Evolutionary conservation across 768 basidiomycete genomes (phyloP), one percentile per base, ranked within the genome.

Genomic region (Tylopilus subfusipes): DNA sequence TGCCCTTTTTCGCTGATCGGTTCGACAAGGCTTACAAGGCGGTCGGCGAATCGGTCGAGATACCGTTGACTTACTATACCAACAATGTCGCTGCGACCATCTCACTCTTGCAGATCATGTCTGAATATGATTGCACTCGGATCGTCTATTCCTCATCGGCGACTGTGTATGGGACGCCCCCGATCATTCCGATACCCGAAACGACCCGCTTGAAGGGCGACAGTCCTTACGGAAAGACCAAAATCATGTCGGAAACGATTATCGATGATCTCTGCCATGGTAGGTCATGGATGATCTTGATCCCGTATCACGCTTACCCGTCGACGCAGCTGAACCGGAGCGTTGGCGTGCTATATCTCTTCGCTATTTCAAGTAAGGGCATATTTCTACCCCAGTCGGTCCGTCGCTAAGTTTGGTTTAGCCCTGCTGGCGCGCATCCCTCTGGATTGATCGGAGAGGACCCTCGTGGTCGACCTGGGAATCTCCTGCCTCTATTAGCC

Each of bases 101-200:
- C 53, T 85, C 80, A 47, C 84, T 98, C 21, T 77, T 97, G 59
- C 87, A 94, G 76, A 77, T 82, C 60, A 96, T 96, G 94, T 74
- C 77, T 39, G 88, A 88, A 50, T 92, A 84, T 72, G 85, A 86
- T 58, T 92, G 90, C 75, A 79, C 81, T 50, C 83, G 92, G 55
- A 76, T 99, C 54, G 96, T 99, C 49, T 99, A 98, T 76, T 98
- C 97, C 1, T 98, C 95, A 12, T 96, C 93, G 22, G 97, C 97
- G 7, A 98, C 97, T 18, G 97, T 99, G 24, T 99, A 99, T 67
- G 97, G 97, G 50, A 94, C 85, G 4, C 97, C 97, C 11, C 87
- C 91, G 21, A 76, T 75, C 48, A 90, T 98, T 42, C 97, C 97
- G 49, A 98, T 98, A 61, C 92, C 94, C 16, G 97, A 99, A 73